Percentiles rank a stretch among this genome's conserved stretches.
phyloP scores from a whole-genome alignment of 495 filamentous ascomycete genomes.

The Daldinia vernicosa region DNA sequence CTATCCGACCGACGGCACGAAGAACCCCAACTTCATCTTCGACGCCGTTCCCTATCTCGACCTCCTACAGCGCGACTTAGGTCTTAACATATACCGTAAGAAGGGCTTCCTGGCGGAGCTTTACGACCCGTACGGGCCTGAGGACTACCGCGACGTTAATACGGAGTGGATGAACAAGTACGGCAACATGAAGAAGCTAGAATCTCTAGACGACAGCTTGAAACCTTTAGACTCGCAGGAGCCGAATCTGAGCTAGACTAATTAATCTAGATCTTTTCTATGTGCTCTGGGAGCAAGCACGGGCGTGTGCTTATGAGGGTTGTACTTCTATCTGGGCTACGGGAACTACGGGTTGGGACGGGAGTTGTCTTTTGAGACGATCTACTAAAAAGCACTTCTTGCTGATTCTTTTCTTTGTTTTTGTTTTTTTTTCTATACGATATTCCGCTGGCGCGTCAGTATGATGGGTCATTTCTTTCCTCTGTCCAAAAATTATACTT shows the following conservation, averaged over 20 bases:
- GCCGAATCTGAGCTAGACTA: constrained; percentile 18
- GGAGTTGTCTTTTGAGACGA: constrained; percentile 33
- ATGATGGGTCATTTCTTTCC: constrained; percentile 11
- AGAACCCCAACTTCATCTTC: constrained; percentile 77
- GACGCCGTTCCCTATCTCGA: constrained; percentile 83
- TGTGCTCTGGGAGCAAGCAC: neutral
- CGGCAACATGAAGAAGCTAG: constrained; percentile 38
- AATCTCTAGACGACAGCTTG: constrained; percentile 29
- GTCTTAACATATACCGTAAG: constrained; percentile 58
- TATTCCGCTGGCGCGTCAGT: constrained; percentile 18
- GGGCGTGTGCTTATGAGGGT: constrained; percentile 7
- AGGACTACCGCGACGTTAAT: constrained; percentile 69
- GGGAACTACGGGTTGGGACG: constrained; percentile 19
- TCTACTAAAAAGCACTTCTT: constrained; percentile 27
- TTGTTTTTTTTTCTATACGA: constrained; percentile 4
- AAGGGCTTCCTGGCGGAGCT: constrained; percentile 58
- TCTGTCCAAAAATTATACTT: constrained; percentile 15
- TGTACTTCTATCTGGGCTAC: constrained; percentile 33
- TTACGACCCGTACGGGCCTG: constrained; percentile 64
- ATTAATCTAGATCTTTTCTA: constrained; percentile 18
- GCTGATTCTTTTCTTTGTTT: constrained; percentile 11
- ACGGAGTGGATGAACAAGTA: constrained; percentile 59
- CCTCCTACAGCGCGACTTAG: constrained; percentile 72
- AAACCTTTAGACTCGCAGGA: constrained; percentile 22
- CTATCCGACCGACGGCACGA: constrained; percentile 69